These are phyloP conservation scores for Leptodontidium sp. DNA, from an alignment of 2,329 filamentous ascomycete species.

Conservation along the genomic window DNA sequence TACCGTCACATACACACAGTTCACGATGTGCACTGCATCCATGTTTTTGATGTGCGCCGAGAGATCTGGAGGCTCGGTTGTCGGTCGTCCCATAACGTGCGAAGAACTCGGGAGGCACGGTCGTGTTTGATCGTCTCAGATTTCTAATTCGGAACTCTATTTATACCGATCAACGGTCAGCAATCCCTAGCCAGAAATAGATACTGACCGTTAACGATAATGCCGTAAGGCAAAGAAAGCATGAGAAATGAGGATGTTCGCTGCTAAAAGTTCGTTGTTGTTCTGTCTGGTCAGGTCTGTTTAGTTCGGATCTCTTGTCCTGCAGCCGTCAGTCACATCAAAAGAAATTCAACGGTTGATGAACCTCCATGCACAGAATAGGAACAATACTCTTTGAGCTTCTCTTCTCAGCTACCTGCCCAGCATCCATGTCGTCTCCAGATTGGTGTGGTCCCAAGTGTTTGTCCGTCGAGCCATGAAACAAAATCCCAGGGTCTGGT, in stretches of 20 bases:
- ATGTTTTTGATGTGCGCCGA: not conserved
- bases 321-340: not conserved
- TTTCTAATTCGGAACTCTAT: constrained; percentile 1
- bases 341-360: not conserved
- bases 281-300: not conserved
- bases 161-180: not conserved
- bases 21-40: not conserved
- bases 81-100: not conserved
- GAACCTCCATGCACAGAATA: not conserved
- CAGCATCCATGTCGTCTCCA: not conserved
- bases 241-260: not conserved
- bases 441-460: not conserved
- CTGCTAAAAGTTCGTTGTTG: not conserved
- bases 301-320: not conserved
- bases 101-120: not conserved
- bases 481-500: constrained; percentile 1
- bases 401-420: no score
- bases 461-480: constrained; percentile 1
- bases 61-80: not conserved
- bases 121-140: constrained; percentile 1
- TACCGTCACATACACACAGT: not conserved
- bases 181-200: not conserved
- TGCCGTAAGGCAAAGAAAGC: not conserved
- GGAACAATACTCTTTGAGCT: not conserved
- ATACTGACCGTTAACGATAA: not conserved